Conservation (phyloP, 1,284 basidiomycete species). For the Sporisorium graminicola region DNA sequence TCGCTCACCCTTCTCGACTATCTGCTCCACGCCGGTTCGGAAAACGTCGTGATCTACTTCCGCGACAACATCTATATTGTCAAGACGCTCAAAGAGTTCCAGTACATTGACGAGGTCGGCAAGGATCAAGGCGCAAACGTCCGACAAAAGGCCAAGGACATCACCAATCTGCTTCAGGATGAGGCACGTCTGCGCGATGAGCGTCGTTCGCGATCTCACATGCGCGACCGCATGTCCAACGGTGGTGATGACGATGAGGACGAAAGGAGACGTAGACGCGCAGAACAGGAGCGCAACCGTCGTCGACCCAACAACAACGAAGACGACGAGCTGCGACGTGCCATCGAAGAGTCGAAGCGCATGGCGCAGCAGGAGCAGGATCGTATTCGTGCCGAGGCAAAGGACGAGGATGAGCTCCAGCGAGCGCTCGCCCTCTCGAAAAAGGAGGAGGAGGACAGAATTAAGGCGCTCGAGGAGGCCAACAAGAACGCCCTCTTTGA, state of each 20-base stretch:
- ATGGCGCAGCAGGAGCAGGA: constrained; percentile 67
- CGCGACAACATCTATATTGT: constrained; percentile 95
- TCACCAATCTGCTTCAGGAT: constrained; percentile 94
- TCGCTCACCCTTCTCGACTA: constrained; percentile 97
- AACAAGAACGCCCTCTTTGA: constrained; percentile 86
- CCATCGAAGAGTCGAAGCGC: constrained; percentile 72
- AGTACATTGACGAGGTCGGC: constrained; percentile 92
- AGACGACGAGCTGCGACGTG: constrained; percentile 74
- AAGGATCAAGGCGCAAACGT: constrained; percentile 98
- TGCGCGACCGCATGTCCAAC: constrained; percentile 88
- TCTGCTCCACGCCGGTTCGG: constrained; percentile 93
- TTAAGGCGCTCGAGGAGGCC: constrained; percentile 76
- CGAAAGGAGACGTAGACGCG: constrained; percentile 69
- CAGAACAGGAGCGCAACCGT: constrained; percentile 45
- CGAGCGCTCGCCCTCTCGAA: constrained; percentile 84
- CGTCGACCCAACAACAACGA: constrained; percentile 58
- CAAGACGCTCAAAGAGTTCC: constrained; percentile 99
- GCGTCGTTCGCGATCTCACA: constrained; percentile 84
- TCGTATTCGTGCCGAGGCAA: constrained; percentile 58
- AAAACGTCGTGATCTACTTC: constrained; percentile 99
- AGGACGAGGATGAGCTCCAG: constrained; percentile 80
- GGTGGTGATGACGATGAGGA: constrained; percentile 78
- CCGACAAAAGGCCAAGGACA: constrained; percentile 98
- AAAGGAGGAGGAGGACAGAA: constrained; percentile 76
- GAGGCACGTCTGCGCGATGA: constrained; percentile 87